Conservation (phyloP, 208 protist genomes). For the Porcisia hertigi region DNA sequence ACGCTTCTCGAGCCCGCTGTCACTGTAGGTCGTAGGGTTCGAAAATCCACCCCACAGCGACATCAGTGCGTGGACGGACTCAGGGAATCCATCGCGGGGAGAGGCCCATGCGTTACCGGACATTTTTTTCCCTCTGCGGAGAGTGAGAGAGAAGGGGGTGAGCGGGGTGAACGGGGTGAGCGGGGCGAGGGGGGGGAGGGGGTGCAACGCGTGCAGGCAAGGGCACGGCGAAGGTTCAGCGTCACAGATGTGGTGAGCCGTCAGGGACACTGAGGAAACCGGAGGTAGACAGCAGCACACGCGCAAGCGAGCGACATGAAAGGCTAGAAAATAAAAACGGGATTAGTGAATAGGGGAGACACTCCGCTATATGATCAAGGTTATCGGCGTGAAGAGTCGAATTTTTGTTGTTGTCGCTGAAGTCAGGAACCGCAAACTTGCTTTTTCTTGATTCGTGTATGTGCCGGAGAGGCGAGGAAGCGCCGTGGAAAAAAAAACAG, state of each 20-base stretch:
- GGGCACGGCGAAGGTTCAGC: background rate
- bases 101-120: conserved; percentile 43
- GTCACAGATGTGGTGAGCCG: background rate
- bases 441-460: no score
- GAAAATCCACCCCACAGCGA: conserved; percentile 85
- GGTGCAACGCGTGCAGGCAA: background rate
- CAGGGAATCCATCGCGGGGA: conserved; percentile 60
- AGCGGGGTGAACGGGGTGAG: background rate
- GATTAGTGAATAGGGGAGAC: no score
- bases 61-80: conserved; percentile 85
- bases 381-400: no score
- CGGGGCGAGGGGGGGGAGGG: conserved; percentile 1
- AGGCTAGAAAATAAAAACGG: background rate
- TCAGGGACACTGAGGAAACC: background rate
- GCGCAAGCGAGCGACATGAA: background rate
- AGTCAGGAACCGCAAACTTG: no score
- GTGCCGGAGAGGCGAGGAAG: no score
- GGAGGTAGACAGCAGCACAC: background rate
- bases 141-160: no score
- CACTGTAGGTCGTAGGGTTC: conserved; percentile 41
- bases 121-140: conserved; percentile 6
- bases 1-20: conserved; percentile 83
- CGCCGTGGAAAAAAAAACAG: no score
- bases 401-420: no score
- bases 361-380: no score